Evolutionary conservation across 1,284 basidiomycete species (phyloP).

Genomic region (Irpex lacteus): DNA sequence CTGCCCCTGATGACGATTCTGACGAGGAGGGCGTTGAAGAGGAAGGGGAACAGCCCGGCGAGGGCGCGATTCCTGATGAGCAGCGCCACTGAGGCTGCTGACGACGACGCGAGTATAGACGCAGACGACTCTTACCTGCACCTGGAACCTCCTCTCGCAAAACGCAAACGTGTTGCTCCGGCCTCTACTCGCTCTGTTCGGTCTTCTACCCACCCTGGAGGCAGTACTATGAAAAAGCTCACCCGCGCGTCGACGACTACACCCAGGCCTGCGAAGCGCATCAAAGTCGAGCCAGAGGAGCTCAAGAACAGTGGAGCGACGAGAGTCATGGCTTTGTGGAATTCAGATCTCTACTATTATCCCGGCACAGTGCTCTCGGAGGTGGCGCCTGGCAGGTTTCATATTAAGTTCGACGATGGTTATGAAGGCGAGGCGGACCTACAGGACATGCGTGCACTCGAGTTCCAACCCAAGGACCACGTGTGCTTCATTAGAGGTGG

Average conservation of each 20-base stretch:
- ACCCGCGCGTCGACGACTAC: slow-evolving; percentile 31
- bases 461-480: slow-evolving; percentile 52
- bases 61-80: slow-evolving; percentile 23
- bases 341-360: slow-evolving; percentile 57
- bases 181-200: slow-evolving; percentile 19
- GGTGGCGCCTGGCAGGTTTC: slow-evolving; percentile 32
- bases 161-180: slow-evolving; percentile 45
- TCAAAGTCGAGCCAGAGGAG: slow-evolving; percentile 19
- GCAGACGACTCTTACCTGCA: slow-evolving; percentile 17
- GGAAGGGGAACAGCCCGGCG: slow-evolving; percentile 13
- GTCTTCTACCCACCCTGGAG: slow-evolving; percentile 16
- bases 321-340: slow-evolving; percentile 69
- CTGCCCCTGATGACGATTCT: slow-evolving; percentile 23
- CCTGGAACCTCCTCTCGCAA: slow-evolving; percentile 29
- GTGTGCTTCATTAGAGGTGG: slow-evolving; percentile 34
- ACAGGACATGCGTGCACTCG: slow-evolving; percentile 51
- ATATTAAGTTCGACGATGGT: slow-evolving; percentile 61
- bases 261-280: slow-evolving; percentile 30
- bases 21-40: slow-evolving; percentile 4
- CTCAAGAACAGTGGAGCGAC: slow-evolving; percentile 29
- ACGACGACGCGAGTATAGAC: slow-evolving; percentile 36
- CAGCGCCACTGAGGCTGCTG: slow-evolving; percentile 44
- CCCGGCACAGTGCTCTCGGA: slow-evolving; percentile 47
- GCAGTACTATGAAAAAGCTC: slow-evolving; percentile 9
- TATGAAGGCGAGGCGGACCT: slow-evolving; percentile 43